These are phyloP conservation scores for Periconia digitata DNA, from an alignment of 2,329 filamentous ascomycete species.

Conservation along the genomic window DNA sequence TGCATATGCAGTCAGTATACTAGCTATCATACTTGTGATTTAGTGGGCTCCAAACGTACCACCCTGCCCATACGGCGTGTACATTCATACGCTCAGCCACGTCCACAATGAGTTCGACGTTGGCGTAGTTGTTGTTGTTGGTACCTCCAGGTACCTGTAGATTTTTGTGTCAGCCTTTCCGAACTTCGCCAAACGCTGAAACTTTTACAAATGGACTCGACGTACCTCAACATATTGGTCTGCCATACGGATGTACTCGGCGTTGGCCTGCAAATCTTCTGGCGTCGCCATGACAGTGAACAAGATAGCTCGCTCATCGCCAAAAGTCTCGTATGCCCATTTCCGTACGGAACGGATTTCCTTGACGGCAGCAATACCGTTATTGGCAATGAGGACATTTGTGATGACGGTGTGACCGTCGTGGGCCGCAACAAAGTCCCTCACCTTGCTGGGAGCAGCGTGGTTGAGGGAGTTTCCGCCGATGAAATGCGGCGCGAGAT, in stretches of 20 bases:
- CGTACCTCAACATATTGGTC: slow-evolving; percentile 93
- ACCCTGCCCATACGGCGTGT: slow-evolving; percentile 98
- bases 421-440: slow-evolving; percentile 89
- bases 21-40: background rate
- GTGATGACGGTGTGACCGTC: slow-evolving; percentile 98
- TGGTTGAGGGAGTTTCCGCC: slow-evolving; percentile 86
- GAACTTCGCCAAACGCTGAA: slow-evolving; percentile 1
- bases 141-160: slow-evolving; percentile 87
- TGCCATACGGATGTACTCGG: slow-evolving; percentile 99
- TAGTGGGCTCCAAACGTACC: slow-evolving; percentile 59
- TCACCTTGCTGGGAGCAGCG: slow-evolving; percentile 82
- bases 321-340: slow-evolving; percentile 99
- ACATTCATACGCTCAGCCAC: slow-evolving; percentile 98
- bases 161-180: slow-evolving; percentile 20
- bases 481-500: slow-evolving; percentile 90
- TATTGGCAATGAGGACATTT: slow-evolving; percentile 98
- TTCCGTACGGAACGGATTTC: slow-evolving; percentile 98
- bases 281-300: slow-evolving; percentile 99
- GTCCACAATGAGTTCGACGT: slow-evolving; percentile 98
- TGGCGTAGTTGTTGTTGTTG: slow-evolving; percentile 99
- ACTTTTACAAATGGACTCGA: slow-evolving; percentile 4
- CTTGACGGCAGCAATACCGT: slow-evolving; percentile 99
- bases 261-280: slow-evolving; percentile 95
- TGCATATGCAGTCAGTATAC: slow-evolving; percentile 22
- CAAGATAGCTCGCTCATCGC: slow-evolving; percentile 96